Percentiles rank a stretch among this genome's conserved stretches.
Evolutionary conservation across 768 basidiomycete genomes (phyloP).

Genomic region (Steccherinum ochraceum): DNA sequence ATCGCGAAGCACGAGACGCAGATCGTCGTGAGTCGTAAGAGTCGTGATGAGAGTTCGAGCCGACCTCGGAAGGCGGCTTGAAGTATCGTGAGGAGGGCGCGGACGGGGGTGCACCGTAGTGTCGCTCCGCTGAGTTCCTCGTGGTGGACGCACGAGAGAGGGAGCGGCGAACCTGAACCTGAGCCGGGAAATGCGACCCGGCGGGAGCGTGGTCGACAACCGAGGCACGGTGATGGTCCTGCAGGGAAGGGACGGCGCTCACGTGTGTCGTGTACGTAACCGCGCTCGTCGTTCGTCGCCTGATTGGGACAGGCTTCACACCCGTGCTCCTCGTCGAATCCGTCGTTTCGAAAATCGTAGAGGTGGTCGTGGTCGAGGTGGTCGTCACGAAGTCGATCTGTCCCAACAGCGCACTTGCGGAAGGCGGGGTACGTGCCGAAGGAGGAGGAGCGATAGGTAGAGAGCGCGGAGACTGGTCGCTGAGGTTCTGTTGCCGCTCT

Average conservation of each 20-base stretch:
- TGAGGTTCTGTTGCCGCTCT: constrained; percentile 16
- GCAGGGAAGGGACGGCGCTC: background rate
- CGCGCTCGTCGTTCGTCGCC: background rate
- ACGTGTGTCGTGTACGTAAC: background rate
- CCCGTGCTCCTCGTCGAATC: background rate
- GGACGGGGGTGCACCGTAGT: too few relatives aligned
- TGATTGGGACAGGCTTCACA: background rate
- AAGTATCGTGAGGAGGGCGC: background rate
- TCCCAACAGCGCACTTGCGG: background rate
- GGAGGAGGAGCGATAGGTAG: constrained; percentile 10
- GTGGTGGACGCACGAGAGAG: background rate
- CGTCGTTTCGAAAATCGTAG: constrained; percentile 2
- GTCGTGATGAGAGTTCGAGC: background rate
- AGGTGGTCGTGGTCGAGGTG: background rate
- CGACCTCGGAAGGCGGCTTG: background rate
- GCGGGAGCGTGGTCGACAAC: background rate
- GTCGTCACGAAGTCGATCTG: constrained; percentile 1
- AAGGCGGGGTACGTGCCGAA: constrained; percentile 16
- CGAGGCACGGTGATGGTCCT: too few relatives aligned
- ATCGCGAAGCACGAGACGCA: background rate
- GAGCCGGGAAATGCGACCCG: background rate
- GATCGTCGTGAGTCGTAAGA: background rate
- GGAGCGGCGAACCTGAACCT: too few relatives aligned
- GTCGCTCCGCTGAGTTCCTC: background rate
- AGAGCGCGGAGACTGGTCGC: constrained; percentile 8